These are phyloP conservation scores for Linum tenue DNA, from an alignment of 345 rosid genomes.

Conservation along the genomic window DNA sequence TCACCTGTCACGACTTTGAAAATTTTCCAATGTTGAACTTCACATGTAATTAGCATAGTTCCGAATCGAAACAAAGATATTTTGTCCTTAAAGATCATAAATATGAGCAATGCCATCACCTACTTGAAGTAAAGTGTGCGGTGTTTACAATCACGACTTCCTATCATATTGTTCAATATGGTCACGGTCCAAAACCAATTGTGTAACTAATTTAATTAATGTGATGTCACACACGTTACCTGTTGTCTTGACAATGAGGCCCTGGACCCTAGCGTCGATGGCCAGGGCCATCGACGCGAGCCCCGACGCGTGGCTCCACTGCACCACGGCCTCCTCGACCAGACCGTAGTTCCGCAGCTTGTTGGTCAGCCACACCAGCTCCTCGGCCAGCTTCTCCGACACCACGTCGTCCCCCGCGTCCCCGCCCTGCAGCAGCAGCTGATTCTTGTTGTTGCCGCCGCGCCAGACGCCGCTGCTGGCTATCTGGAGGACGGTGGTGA, in stretches of 20 bases:
- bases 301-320: conserved; percentile 61
- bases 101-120: no score
- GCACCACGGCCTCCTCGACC: conserved; percentile 49
- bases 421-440: not conserved
- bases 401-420: conserved; percentile 25
- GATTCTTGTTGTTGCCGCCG: conserved; percentile 14
- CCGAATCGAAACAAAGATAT: no score
- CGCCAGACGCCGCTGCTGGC: conserved; percentile 19
- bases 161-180: no score
- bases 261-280: conserved; percentile 59
- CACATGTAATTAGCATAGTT: no score
- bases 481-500: conserved; percentile 28
- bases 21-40: no score
- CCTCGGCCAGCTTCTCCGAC: conserved; percentile 70
- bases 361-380: conserved; percentile 49
- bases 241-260: conserved; percentile 49
- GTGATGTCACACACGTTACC: conserved; percentile 22
- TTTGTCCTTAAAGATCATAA: no score
- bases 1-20: no score
- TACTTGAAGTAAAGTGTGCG: no score
- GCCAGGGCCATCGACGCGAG: conserved; percentile 52
- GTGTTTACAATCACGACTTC: no score
- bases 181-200: no score
- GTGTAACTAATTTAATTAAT: no score
- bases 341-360: conserved; percentile 48